Evolutionary conservation across 2,329 filamentous ascomycete genomes (phyloP), one percentile per base, ranked within the genome.

Genomic region (Alternaria ventricosa): DNA sequence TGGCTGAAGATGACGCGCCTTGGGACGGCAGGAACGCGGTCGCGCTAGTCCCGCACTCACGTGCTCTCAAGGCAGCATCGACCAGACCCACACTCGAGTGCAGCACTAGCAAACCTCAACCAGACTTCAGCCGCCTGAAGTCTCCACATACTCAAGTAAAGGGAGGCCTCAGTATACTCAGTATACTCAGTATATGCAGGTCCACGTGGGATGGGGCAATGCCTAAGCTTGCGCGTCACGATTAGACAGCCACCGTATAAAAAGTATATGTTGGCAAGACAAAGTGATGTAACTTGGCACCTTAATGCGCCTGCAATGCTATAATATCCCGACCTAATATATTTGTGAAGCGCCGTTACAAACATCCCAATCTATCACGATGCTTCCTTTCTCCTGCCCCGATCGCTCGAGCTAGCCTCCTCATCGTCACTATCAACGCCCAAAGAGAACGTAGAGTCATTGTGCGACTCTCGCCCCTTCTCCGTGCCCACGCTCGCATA

Each of bases 361-460:
- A 20, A 30, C 8, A n/a, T 23, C 18, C 3, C 15, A 50, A n/a
- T 45, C 44, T 25, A 58, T 64, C 59, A 72, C 15, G 67, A 72
- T 49, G 75, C 69, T 61, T 78, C 75, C 60, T 75, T 73, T 50
- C 66, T 74, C 64, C 70, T 76, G 20, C 74, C 76, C 15, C 71
- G 71, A 20, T 79, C 74, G 46, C 73, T 79, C 11, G 66, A 71
- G 36, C 76, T 78, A 11, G 77, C 77, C 47, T 71, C 71, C 43
- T 80, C 79, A 46, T 77, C 78, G 55, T 62, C 60, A 13, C 80
- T 81, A 18, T 82, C 84, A 41, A 81, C 83, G 2, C 84, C 85
- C 27, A 87, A 74, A 55, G 83, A 82, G 71, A 86, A 86, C 41
- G 81, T 78, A 2, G 76, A 76, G 54, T 79, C 77, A 49, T 79